Conservation (phyloP, 1,284 basidiomycete species). For the Rhodotorula sp. region DNA sequence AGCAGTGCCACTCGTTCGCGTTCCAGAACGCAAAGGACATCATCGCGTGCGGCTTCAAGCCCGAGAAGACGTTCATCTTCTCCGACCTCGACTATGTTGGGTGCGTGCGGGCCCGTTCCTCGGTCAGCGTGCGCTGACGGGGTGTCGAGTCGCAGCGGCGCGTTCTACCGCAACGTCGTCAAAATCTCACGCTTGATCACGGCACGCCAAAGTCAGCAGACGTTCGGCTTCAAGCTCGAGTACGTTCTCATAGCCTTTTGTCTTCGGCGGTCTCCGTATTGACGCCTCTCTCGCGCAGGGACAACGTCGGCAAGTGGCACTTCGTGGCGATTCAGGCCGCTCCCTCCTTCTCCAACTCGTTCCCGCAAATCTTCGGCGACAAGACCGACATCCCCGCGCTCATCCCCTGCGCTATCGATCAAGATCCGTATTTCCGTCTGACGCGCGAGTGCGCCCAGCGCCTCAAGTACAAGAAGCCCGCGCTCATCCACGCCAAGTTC, state of each 20-base stretch:
- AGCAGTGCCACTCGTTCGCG: slow-evolving; percentile 82
- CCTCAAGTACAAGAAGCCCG: slow-evolving; percentile 93
- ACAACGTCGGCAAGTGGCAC: slow-evolving; percentile 97
- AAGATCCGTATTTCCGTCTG: slow-evolving; percentile 84
- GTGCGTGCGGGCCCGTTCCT: slow-evolving; percentile 42
- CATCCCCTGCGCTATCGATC: slow-evolving; percentile 98
- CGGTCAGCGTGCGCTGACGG: not conserved
- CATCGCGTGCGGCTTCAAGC: slow-evolving; percentile 91
- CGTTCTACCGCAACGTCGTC: slow-evolving; percentile 93
- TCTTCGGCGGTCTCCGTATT: too few species aligned
- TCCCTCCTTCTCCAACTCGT: slow-evolving; percentile 96
- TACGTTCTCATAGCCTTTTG: slow-evolving; percentile 53
- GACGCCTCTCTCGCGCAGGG: slow-evolving; percentile 56
- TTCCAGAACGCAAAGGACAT: slow-evolving; percentile 89
- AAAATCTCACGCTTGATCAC: slow-evolving; percentile 91
- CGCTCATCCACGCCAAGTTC: slow-evolving; percentile 92
- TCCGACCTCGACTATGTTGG: slow-evolving; percentile 84
- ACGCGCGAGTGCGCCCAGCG: slow-evolving; percentile 92
- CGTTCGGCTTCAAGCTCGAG: slow-evolving; percentile 95
- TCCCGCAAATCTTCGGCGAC: slow-evolving; percentile 94
- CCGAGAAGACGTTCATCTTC: slow-evolving; percentile 96
- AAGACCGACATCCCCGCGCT: slow-evolving; percentile 82
- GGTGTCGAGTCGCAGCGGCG: slow-evolving; percentile 57
- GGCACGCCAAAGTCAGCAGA: slow-evolving; percentile 87
- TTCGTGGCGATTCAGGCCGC: slow-evolving; percentile 97